Base-by-base conservation (phyloP, 495 filamentous ascomycete genomes). In the Chaetomium tenue region DNA sequence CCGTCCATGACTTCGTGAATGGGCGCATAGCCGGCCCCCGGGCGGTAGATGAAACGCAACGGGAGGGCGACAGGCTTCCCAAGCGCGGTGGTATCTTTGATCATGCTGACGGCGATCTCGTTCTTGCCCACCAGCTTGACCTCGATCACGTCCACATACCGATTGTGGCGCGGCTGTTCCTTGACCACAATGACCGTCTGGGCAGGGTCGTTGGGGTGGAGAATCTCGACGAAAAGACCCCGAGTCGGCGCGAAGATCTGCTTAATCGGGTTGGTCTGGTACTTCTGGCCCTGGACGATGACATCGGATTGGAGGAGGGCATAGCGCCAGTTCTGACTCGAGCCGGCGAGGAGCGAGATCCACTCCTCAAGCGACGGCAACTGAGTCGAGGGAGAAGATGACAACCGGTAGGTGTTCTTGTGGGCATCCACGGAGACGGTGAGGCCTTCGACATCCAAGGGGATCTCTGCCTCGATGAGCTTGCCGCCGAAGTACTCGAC, bases 241-340 rank as follows among this genome's bases (percentile, higher is more conserved):
- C 84, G 83, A 15, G 86, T 87, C 2, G 94, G 94, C 15, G 90
- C 87, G 63, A 97, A 93, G 54, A 98, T 89, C 23, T 92, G 86
- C 73, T 87, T 91, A 82, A 97, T 89, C 1, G 94, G 94, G 76
- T 98, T 98, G 39, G 91, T 94, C 79, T 97, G 92, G 78, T 95
- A 97, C 70, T 94, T 92, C 71, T 97, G 88, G 16, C 92, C 94
- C 77, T 99, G 94, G 23, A 98, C 90, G 61, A 96, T 89, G 50
- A 97, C 88, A 65, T 97, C 92, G 18, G 93, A 88, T n/a, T 88
- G 89, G 76, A 99, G 95, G n/a, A 99, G 83, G n/a, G 94, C 95
- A 73, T 94, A 91, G 61, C 91, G 84, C 94, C 94, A 99, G 39
- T 91, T 96, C 70, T 89, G 89, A 42, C 78, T 81, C 18, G 84